Base-by-base conservation (phyloP, 1,284 basidiomycete species). In the Cryptococcus sp. region DNA sequence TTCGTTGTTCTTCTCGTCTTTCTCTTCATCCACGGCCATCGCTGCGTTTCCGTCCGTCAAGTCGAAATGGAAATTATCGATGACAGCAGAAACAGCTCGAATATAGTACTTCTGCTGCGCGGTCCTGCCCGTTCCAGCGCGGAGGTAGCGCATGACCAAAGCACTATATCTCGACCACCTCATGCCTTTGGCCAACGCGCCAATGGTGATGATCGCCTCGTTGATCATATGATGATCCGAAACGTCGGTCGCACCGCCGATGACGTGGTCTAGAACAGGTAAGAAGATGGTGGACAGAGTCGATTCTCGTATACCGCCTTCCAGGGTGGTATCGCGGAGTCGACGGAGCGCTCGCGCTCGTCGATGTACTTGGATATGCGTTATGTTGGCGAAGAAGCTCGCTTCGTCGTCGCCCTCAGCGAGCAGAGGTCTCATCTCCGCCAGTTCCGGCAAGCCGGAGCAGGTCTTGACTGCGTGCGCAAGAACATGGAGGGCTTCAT, bases 371-470 rank as follows among this genome's bases (percentile, higher is more conserved):
- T 99, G 96, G 53, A 99, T 87, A 76, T 99, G 96, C 64, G 90
- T 86, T 53, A 99, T 86, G 77, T 99, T 99, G 81, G 88, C 88
- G 84, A 99, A 98, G 80, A 99, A 95, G 74, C 89, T 94, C 27
- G 92, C 93, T 76, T 99, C 96, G 49, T 91, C 89, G 71, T 99
- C 95, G 0, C 91, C 93, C 17, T 84, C 87, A 4, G 90, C 91
- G n/a, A 97, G 83, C 11, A 99, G 81, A 11, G 87, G 83, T 7
- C 80, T 84, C 86, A 97, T 88, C 71, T 97, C 93, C 49, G 84
- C 84, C 44, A 97, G 80, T 2, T 84, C 77, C 0, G 79, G 74
- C 20, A 92, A 80, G n/a, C 81, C 75, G 2, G 82, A 78, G 64
- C 90, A 91, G 59, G 84, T 84, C 42, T 83, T 80, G 3, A 94